Evolutionary conservation across 1,284 basidiomycete genomes (phyloP).

Genomic region (Cryptococcus floricola): DNA sequence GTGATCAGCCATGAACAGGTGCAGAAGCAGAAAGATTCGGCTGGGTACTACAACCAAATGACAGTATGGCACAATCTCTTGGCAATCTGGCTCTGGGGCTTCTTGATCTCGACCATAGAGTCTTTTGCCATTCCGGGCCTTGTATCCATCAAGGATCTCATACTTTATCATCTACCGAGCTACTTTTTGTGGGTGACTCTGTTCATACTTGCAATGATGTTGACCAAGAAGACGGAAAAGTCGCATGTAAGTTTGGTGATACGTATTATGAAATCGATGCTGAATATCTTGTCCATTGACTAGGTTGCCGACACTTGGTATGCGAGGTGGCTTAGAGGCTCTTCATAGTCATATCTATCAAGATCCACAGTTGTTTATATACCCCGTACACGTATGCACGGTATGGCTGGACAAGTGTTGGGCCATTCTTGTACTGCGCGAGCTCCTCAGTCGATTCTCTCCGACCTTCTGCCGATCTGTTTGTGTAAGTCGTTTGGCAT

Average conservation of each 20-base stretch:
- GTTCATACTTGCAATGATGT: constrained; percentile 31
- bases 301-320: constrained; percentile 18
- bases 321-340: constrained; percentile 13
- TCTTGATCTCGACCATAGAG: constrained; percentile 28
- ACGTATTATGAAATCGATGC: not conserved
- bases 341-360: too few relatives aligned
- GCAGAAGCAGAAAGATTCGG: constrained; percentile 7
- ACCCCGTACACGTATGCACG: too few relatives aligned
- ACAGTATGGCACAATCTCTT: constrained; percentile 34
- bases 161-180: constrained; percentile 28
- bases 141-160: constrained; percentile 23
- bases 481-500: too few relatives aligned
- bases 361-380: too few relatives aligned
- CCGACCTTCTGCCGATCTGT: too few relatives aligned
- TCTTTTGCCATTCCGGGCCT: constrained; percentile 27
- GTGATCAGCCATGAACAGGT: constrained; percentile 17
- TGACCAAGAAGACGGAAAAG: constrained; percentile 29
- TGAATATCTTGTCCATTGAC: too few relatives aligned
- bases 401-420: too few relatives aligned
- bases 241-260: constrained; percentile 20
- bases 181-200: constrained; percentile 38
- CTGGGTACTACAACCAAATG: constrained; percentile 23
- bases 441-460: too few relatives aligned
- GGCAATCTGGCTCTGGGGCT: constrained; percentile 39
- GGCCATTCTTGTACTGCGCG: too few relatives aligned